These are phyloP conservation scores for Acidiella bohemica DNA, from an alignment of 495 filamentous ascomycete species.

Conservation along the genomic window DNA sequence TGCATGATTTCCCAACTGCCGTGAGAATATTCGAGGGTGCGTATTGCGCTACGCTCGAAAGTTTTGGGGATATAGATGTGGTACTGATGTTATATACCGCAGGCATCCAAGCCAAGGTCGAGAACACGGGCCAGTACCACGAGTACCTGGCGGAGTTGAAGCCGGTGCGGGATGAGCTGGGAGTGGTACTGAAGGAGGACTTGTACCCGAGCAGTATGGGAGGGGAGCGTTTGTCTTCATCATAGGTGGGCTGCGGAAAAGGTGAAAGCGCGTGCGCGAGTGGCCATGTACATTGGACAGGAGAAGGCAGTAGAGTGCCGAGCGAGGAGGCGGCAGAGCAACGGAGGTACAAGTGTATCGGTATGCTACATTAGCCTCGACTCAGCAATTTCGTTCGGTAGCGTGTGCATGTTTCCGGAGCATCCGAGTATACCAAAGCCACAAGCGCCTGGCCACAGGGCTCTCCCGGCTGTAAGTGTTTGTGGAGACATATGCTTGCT, in stretches of 20 bases:
- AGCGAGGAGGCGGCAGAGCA: too few species aligned
- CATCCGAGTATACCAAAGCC: too few species aligned
- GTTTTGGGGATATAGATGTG: not conserved
- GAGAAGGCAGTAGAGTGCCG: too few species aligned
- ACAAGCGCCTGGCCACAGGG: too few species aligned
- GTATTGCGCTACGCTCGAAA: conserved; percentile 11
- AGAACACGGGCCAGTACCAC: conserved; percentile 94
- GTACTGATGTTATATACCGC: conserved; percentile 2
- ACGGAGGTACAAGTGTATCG: too few species aligned
- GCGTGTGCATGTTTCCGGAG: too few species aligned
- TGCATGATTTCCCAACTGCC: conserved; percentile 97
- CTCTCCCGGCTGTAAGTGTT: too few species aligned
- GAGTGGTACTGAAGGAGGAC: conserved; percentile 82
- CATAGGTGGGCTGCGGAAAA: not conserved
- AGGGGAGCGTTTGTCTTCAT: not conserved
- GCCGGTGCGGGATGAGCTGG: conserved; percentile 82
- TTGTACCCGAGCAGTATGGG: conserved; percentile 58
- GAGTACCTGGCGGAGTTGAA: conserved; percentile 93
- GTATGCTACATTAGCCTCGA: too few species aligned
- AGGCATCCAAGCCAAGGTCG: conserved; percentile 99
- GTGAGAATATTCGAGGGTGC: conserved; percentile 96
- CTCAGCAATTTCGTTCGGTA: too few species aligned
- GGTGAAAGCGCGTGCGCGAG: not conserved
- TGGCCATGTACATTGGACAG: conserved; percentile 3
- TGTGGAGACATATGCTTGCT: too few species aligned